Base-by-base conservation (phyloP, 2,329 filamentous ascomycete genomes). In the Trichothecium sympodiale region DNA sequence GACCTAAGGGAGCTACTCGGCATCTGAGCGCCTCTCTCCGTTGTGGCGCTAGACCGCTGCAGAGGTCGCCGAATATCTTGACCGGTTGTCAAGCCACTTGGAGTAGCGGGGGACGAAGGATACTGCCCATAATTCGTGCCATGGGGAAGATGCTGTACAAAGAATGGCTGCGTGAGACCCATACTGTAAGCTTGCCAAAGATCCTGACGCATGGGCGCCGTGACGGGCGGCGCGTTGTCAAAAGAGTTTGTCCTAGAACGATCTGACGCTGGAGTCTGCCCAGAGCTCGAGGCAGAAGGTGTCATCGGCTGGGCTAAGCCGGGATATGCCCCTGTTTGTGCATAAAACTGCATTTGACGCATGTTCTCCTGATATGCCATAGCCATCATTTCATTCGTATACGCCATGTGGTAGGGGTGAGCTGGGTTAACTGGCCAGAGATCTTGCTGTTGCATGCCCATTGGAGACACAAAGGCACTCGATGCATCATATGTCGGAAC, bases 161-260 rank as follows among this genome's bases (percentile, higher is more conserved):
- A 73, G 41, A 68, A 71, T 2, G 59, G 35, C 56, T 59, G 38
- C 47, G 61, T 48, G 61, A 58, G 31, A 52, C 50, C 51, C 49
- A 64, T 55, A 5, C 54, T 52, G 33, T 62, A 66, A 41, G 74
- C 65, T 39, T 66, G 62, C 49, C 69, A 78, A 43, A 75, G 50
- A 10, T 80, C 74, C 2, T 68, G 68, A 8, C 68, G 66, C 4
- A 77, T 49, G 3, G 75, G 71, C 1, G 73, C 71, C n/a, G 64
- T 71, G 27, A 77, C 51, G 5, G 76, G 74, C n/a, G 75, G 74
- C 14, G 71, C 63, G 37, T 70, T 76, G 46, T 80, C 75, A 46
- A 79, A 74, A 10, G 74, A 79, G 48, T 71, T 76, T 6, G 74
- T 77, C 41, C 76, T 67, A 27, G 73, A 70, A 42, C 76, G 58